These are phyloP conservation scores for Artemisia tridentata DNA, from an alignment of 129 eudicot species.

Conservation along the genomic window DNA sequence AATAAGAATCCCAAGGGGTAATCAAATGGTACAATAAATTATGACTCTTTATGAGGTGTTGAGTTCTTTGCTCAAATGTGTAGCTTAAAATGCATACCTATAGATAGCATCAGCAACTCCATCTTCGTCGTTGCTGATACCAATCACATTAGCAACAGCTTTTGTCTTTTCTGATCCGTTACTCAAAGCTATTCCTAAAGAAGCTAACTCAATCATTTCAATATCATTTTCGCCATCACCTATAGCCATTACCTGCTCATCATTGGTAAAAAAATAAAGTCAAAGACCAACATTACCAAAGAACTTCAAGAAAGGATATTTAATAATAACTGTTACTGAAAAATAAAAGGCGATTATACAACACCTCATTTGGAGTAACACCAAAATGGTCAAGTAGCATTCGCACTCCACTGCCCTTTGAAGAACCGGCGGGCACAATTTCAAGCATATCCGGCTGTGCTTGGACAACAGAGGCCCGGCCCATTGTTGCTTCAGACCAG, in stretches of 20 bases:
- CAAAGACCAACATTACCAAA: too few relatives aligned
- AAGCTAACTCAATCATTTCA: slow-evolving; percentile 84
- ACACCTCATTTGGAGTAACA: slow-evolving; percentile 63
- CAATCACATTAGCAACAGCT: slow-evolving; percentile 79
- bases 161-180: slow-evolving; percentile 93
- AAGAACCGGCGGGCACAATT: slow-evolving; percentile 83
- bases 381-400: slow-evolving; percentile 89
- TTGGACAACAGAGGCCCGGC: slow-evolving; percentile 86
- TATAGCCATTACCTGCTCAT: slow-evolving; percentile 73
- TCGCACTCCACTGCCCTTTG: slow-evolving; percentile 86
- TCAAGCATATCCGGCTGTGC: slow-evolving; percentile 87
- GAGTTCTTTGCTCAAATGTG: slow-evolving; percentile 11
- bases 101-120: slow-evolving; percentile 97
- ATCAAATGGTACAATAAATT: too few relatives aligned
- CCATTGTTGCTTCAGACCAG: slow-evolving; percentile 78
- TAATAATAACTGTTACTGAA: too few relatives aligned
- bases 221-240: slow-evolving; percentile 96
- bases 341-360: neutral
- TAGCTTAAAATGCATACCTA: slow-evolving; percentile 73
- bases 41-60: neutral
- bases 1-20: slow-evolving; percentile 15
- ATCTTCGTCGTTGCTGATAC: slow-evolving; percentile 90
- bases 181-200: slow-evolving; percentile 85
- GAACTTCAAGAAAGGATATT: too few relatives aligned
- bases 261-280: neutral